A percentile compares a stretch with the other conserved stretches of the same genome.
phyloP scores from a whole-genome alignment of 2,329 filamentous ascomycete species.

The Ophiosphaerella korrae region DNA sequence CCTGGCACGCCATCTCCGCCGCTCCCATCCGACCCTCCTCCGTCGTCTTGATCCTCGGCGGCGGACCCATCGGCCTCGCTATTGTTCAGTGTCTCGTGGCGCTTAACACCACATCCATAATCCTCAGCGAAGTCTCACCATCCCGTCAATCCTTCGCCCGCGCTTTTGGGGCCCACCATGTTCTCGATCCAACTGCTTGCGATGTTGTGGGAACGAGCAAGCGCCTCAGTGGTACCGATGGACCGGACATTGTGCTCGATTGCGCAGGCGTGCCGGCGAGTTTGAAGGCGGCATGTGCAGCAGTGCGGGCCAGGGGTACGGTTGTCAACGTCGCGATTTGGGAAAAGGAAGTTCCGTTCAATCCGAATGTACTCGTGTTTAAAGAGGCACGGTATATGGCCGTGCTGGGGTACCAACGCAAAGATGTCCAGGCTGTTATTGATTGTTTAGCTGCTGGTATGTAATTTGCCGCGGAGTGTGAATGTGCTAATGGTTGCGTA shows the following conservation, averaged over 20 bases:
- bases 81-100: constrained; percentile 64
- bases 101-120: constrained; percentile 59
- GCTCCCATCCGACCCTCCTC: constrained; percentile 54
- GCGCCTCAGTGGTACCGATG: constrained; percentile 55
- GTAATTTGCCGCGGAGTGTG: background rate
- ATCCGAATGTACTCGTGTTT: constrained; percentile 60
- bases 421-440: constrained; percentile 64
- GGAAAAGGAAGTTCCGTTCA: constrained; percentile 61
- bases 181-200: constrained; percentile 59
- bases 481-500: constrained; percentile 18
- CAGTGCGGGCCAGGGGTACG: constrained; percentile 59
- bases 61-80: constrained; percentile 66
- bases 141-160: constrained; percentile 58
- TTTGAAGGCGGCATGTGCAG: constrained; percentile 50
- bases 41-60: constrained; percentile 62
- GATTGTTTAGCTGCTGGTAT: constrained; percentile 51
- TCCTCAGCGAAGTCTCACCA: constrained; percentile 62
- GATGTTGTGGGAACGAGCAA: constrained; percentile 55
- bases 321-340: constrained; percentile 70
- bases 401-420: constrained; percentile 56
- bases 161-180: constrained; percentile 61
- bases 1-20: constrained; percentile 66
- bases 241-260: constrained; percentile 66
- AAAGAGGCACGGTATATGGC: constrained; percentile 60
- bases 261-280: constrained; percentile 64